These are phyloP conservation scores for Clathrus columnatus DNA, from an alignment of 768 basidiomycete species.

Conservation along the genomic window DNA sequence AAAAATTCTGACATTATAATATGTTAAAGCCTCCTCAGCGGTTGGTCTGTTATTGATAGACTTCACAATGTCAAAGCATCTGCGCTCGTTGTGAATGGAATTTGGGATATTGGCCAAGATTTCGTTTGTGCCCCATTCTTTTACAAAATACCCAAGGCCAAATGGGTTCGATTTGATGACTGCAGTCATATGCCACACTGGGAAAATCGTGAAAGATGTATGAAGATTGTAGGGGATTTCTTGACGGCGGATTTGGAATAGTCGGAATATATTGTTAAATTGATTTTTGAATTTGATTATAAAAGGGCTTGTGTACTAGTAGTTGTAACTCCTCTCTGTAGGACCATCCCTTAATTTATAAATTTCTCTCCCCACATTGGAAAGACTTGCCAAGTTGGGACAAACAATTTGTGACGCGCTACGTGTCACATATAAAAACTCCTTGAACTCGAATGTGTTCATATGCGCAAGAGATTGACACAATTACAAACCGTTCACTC, in stretches of 20 bases:
- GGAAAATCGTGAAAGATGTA: conserved; percentile 8
- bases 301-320: too few species aligned
- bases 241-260: neutral
- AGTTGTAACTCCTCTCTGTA: too few species aligned
- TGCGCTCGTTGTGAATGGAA: conserved; percentile 10
- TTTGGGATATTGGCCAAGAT: conserved; percentile 9
- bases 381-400: too few species aligned
- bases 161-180: conserved; percentile 6
- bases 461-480: neutral
- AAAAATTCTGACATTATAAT: neutral
- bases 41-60: conserved; percentile 9
- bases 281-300: too few species aligned
- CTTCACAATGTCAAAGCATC: conserved; percentile 1
- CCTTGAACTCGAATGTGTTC: too few species aligned
- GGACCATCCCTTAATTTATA: too few species aligned
- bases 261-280: too few species aligned
- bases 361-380: too few species aligned
- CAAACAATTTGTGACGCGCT: too few species aligned
- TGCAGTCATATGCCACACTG: conserved; percentile 9
- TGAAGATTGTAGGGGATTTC: conserved; percentile 4
- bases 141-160: conserved; percentile 1
- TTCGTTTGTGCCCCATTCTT: conserved; percentile 5
- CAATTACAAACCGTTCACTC: neutral
- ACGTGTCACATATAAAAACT: too few species aligned
- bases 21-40: neutral